Conservation (phyloP, 2,329 filamentous ascomycete genomes). For the Fusarium illudens region DNA sequence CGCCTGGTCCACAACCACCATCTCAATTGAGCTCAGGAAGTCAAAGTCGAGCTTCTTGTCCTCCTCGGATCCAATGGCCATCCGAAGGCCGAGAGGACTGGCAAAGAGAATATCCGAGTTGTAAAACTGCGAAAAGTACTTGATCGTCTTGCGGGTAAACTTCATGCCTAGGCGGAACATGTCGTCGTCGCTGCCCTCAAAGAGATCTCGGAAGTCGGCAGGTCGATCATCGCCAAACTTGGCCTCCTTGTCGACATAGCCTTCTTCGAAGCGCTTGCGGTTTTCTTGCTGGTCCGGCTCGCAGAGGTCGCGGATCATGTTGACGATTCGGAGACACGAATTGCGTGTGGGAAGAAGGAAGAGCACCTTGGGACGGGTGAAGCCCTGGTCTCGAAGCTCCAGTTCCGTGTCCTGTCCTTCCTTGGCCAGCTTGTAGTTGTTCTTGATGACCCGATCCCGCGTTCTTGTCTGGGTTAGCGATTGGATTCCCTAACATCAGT, state of each 20-base stretch:
- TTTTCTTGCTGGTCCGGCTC: slow-evolving; percentile 94
- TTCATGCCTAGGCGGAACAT: slow-evolving; percentile 97
- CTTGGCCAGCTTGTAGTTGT: slow-evolving; percentile 80
- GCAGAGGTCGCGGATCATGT: slow-evolving; percentile 78
- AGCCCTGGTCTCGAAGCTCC: slow-evolving; percentile 91
- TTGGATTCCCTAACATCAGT: too few species aligned
- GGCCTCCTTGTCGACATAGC: slow-evolving; percentile 72
- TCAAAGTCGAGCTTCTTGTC: slow-evolving; percentile 76
- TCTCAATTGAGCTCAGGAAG: slow-evolving; percentile 92
- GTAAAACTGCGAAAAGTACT: slow-evolving; percentile 95
- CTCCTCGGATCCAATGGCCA: slow-evolving; percentile 85
- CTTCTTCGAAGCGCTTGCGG: slow-evolving; percentile 88
- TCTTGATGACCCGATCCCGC: slow-evolving; percentile 89
- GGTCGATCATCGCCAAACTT: slow-evolving; percentile 78
- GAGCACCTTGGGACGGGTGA: slow-evolving; percentile 91
- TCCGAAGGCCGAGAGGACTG: slow-evolving; percentile 87
- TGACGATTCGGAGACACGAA: slow-evolving; percentile 80
- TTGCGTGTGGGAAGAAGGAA: slow-evolving; percentile 90
- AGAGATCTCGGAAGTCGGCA: slow-evolving; percentile 87
- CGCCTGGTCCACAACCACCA: slow-evolving; percentile 89
- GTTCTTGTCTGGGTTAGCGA: slow-evolving; percentile 62
- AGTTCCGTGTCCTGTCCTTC: slow-evolving; percentile 70
- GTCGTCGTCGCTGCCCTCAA: slow-evolving; percentile 95
- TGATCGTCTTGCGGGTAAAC: slow-evolving; percentile 94
- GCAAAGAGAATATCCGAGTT: slow-evolving; percentile 94